Percentiles rank a stretch among this genome's conserved stretches.
These are phyloP conservation scores for Jamesozyma spencerorum DNA, from an alignment of 805 yeast genomes.

Conservation along the genomic window DNA sequence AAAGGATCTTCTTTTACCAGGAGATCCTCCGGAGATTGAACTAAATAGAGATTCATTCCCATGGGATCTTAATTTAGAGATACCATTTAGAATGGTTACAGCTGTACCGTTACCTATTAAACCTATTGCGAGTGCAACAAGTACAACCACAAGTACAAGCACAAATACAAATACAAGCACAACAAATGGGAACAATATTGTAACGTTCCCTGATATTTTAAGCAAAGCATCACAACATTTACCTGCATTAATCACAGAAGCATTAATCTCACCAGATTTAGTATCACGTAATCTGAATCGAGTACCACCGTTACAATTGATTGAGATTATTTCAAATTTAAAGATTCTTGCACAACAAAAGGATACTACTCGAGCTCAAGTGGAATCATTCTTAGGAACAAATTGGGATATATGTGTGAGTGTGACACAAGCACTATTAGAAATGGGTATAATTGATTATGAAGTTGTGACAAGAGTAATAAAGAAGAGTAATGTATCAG, in stretches of 20 bases:
- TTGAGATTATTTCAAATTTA: constrained; percentile 59
- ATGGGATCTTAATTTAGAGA: constrained; percentile 23
- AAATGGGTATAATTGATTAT: constrained; percentile 68
- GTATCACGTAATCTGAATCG: constrained; percentile 52
- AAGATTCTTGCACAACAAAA: constrained; percentile 48
- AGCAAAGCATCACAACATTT: constrained; percentile 47
- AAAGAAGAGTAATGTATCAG: neutral
- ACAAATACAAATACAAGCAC: neutral
- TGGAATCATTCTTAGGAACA: constrained; percentile 41
- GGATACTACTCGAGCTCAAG: constrained; percentile 38
- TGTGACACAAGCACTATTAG: constrained; percentile 62
- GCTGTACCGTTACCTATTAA: constrained; percentile 28
- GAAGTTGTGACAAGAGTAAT: constrained; percentile 49
- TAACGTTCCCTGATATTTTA: constrained; percentile 38
- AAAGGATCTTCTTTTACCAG: neutral
- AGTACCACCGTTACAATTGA: constrained; percentile 61
- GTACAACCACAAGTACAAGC: neutral
- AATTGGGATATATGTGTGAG: constrained; percentile 53
- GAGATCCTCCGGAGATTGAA: constrained; percentile 5
- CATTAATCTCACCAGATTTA: constrained; percentile 45
- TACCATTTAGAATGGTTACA: constrained; percentile 30
- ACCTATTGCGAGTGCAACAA: constrained; percentile 9
- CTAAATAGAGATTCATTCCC: constrained; percentile 28
- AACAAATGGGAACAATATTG: constrained; percentile 5
- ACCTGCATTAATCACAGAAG: constrained; percentile 40